Evolutionary conservation across 73 alveolate species (phyloP), one percentile per base, ranked within the genome.

Genomic region (Paraurostyla sp.): DNA sequence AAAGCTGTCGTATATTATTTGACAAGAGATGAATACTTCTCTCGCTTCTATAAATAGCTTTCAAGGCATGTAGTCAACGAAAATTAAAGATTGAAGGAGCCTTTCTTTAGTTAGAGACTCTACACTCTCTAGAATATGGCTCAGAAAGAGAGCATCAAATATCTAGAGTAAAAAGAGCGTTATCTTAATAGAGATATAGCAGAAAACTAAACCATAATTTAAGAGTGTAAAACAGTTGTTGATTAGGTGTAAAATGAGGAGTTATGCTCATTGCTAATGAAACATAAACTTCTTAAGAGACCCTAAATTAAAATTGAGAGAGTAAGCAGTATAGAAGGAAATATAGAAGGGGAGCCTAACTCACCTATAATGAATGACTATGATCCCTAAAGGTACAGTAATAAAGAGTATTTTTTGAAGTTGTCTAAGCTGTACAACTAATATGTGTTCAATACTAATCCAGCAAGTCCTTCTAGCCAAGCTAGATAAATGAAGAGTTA

Each of bases 291-390:
- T 4, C 40, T 69, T 35, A 69, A 69, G 23, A 7, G 62, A 25
- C 84, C 84, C 30, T 69, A 41, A 36, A 38, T 69, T 69, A 69
- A 42, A 69, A 69, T n/a, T 3, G 84, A 69, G n/a, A 69, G 84
- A 69, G 42, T 69, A 3, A 69, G 54, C 13, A 35, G 63, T 11
- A 38, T 2, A 22, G 27, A 36, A 36, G 62, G 7, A 69, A n/a
- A 15, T 13, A 43, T 22, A 25, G 84, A 69, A n/a, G 40, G 40
- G 23, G 62, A 43, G 13, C n/a, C n/a, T n/a, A n/a, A n/a, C n/a
- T n/a, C n/a, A n/a, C n/a, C n/a, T n/a, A 2, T 9, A 13, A n/a
- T 43, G 29, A 69, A 41, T 41, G 62, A 69, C 23, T 43, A 38
- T 41, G 58, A 69, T 22, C 84, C 84, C 40, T n/a, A 69, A 35